These are phyloP conservation scores for Neostapfia colusana DNA, from an alignment of 176 grass and related monocot species.

Conservation along the genomic window DNA sequence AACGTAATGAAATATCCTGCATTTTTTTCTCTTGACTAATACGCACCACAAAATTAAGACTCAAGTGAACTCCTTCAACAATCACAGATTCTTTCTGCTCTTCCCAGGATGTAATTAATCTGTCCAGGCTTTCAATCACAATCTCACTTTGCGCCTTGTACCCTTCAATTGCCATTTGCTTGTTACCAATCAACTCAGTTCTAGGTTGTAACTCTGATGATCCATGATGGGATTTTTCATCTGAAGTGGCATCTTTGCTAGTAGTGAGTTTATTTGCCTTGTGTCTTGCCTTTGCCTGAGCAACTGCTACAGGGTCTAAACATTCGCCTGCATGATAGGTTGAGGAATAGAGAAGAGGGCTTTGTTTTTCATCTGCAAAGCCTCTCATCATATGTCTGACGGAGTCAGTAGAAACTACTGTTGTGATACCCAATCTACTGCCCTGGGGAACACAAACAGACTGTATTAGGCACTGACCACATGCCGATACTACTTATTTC, in stretches of 20 bases:
- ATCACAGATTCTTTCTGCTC: slow-evolving; percentile 92
- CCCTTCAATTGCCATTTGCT: slow-evolving; percentile 87
- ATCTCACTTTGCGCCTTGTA: slow-evolving; percentile 97
- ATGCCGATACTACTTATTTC: neutral
- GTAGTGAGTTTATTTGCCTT: slow-evolving; percentile 67
- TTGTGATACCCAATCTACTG: slow-evolving; percentile 85
- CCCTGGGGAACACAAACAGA: slow-evolving; percentile 51
- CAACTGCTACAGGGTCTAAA: slow-evolving; percentile 76
- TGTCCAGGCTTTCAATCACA: slow-evolving; percentile 94
- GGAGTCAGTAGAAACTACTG: slow-evolving; percentile 91
- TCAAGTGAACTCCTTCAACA: slow-evolving; percentile 96
- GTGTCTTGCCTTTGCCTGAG: slow-evolving; percentile 72
- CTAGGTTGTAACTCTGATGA: slow-evolving; percentile 43
- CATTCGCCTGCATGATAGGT: slow-evolving; percentile 95
- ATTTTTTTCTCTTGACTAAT: slow-evolving; percentile 12
- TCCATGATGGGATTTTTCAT: slow-evolving; percentile 33
- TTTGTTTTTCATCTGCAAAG: slow-evolving; percentile 80
- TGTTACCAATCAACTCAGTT: slow-evolving; percentile 65
- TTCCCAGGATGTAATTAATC: slow-evolving; percentile 93
- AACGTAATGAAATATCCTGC: neutral
- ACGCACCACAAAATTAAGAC: slow-evolving; percentile 96
- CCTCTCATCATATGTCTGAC: slow-evolving; percentile 98
- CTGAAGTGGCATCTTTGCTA: slow-evolving; percentile 46
- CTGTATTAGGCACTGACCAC: neutral
- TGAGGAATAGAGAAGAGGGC: slow-evolving; percentile 86